A percentile compares a stretch with the other conserved stretches of the same genome.
phyloP scores from a whole-genome alignment of 208 protist species.

The Trypanosoma caninum region DNA sequence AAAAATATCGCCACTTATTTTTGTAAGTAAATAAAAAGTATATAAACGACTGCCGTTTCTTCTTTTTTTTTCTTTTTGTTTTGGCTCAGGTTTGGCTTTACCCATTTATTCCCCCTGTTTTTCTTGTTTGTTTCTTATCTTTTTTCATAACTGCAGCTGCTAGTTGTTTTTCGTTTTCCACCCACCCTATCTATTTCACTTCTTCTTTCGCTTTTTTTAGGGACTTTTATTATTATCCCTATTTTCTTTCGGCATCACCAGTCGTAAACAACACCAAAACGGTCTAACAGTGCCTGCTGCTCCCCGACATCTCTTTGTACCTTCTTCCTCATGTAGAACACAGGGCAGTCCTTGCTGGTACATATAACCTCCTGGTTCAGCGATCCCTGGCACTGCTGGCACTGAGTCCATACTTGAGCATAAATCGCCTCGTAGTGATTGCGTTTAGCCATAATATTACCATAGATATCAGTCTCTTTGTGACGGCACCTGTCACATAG shows the following conservation, averaged over 20 bases:
- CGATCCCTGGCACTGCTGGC: slow-evolving; percentile 98
- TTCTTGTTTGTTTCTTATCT: no score
- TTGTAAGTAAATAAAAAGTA: no score
- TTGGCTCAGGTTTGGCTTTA: no score
- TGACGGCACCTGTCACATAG: slow-evolving; percentile 91
- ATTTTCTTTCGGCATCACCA: slow-evolving; percentile 46
- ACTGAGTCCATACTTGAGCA: slow-evolving; percentile 98
- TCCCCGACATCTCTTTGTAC: slow-evolving; percentile 98
- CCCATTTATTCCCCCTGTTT: no score
- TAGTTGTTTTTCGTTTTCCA: no score
- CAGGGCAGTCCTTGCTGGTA: slow-evolving; percentile 97
- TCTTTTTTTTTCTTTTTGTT: no score
- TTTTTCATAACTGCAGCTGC: no score
- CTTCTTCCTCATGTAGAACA: slow-evolving; percentile 99
- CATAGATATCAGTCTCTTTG: slow-evolving; percentile 92
- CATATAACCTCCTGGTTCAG: slow-evolving; percentile 97
- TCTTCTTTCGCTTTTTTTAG: not conserved
- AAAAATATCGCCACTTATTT: no score
- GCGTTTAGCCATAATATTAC: slow-evolving; percentile 86
- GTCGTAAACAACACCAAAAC: slow-evolving; percentile 94
- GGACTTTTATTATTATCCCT: not conserved
- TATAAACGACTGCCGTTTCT: no score
- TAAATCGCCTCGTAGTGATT: slow-evolving; percentile 96
- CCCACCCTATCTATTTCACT: not conserved
- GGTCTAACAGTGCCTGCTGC: slow-evolving; percentile 89